Conservation (phyloP, 2,329 filamentous ascomycete species). For the Epichloe scottii region DNA sequence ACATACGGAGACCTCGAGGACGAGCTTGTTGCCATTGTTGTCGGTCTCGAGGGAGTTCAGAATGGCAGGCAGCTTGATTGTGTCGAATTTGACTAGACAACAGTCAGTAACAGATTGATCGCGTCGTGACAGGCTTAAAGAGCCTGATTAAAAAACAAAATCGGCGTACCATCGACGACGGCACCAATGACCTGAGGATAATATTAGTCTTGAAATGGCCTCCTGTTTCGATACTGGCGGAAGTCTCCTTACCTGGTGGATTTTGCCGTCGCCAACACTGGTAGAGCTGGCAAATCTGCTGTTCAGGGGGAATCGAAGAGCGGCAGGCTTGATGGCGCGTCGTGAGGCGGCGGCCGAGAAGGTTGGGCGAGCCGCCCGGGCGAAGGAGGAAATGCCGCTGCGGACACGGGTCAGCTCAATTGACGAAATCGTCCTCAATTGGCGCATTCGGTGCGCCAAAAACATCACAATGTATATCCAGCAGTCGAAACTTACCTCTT, state of each 20-base stretch:
- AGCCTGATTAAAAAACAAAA: not conserved
- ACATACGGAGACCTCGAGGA: slow-evolving; percentile 90
- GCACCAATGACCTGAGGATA: slow-evolving; percentile 85
- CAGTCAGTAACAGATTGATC: slow-evolving; percentile 13
- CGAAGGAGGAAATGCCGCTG: slow-evolving; percentile 55
- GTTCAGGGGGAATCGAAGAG: slow-evolving; percentile 41
- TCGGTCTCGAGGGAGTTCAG: slow-evolving; percentile 88
- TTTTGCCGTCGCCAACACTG: slow-evolving; percentile 51
- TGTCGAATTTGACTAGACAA: slow-evolving; percentile 84
- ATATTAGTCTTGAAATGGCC: slow-evolving; percentile 21
- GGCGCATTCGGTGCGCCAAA: slow-evolving; percentile 13
- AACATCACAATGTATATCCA: slow-evolving; percentile 16
- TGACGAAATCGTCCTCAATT: slow-evolving; percentile 42
- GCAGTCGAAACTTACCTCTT: slow-evolving; percentile 53
- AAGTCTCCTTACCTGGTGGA: slow-evolving; percentile 47
- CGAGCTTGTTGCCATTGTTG: slow-evolving; percentile 88
- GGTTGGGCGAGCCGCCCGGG: slow-evolving; percentile 49
- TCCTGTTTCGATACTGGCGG: not conserved
- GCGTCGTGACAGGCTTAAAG: not conserved
- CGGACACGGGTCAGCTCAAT: slow-evolving; percentile 31
- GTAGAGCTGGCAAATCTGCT: slow-evolving; percentile 47
- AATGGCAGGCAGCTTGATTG: slow-evolving; percentile 86
- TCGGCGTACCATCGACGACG: slow-evolving; percentile 84
- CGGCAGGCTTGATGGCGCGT: slow-evolving; percentile 44
- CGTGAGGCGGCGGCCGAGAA: slow-evolving; percentile 44